Conservation (phyloP, 495 filamentous ascomycete genomes). For the Talaromyces borbonicus region DNA sequence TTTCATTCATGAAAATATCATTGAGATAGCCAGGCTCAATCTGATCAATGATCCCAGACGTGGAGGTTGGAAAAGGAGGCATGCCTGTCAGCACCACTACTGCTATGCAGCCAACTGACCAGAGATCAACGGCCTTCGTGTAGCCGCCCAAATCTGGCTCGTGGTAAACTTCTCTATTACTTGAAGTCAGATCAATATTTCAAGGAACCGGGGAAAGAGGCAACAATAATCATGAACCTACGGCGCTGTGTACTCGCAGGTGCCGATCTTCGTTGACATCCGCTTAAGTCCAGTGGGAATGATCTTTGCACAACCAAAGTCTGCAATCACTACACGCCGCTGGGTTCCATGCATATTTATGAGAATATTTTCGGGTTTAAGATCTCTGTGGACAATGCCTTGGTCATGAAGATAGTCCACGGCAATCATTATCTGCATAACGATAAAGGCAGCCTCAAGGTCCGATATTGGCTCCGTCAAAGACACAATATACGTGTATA, state of each 20-base stretch:
- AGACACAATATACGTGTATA: slow-evolving; percentile 49
- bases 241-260: slow-evolving; percentile 60
- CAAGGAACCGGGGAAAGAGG: slow-evolving; percentile 9
- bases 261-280: slow-evolving; percentile 56
- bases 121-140: slow-evolving; percentile 52
- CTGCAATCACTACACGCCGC: slow-evolving; percentile 56
- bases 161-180: slow-evolving; percentile 36
- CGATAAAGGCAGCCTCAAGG: slow-evolving; percentile 43
- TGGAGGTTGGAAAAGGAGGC: slow-evolving; percentile 15
- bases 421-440: slow-evolving; percentile 50
- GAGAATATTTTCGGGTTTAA: slow-evolving; percentile 65
- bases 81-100: slow-evolving; percentile 41
- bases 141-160: slow-evolving; percentile 33
- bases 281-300: slow-evolving; percentile 28
- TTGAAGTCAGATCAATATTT: slow-evolving; percentile 17
- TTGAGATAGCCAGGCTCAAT: slow-evolving; percentile 26
- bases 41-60: slow-evolving; percentile 12
- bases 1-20: slow-evolving; percentile 5
- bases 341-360: slow-evolving; percentile 40
- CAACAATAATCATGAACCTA: slow-evolving; percentile 32
- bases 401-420: slow-evolving; percentile 49
- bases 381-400: slow-evolving; percentile 52
- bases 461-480: slow-evolving; percentile 37
- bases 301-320: slow-evolving; percentile 58
- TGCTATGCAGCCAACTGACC: slow-evolving; percentile 49